Evolutionary conservation across 2,329 filamentous ascomycete genomes (phyloP).

Genomic region (Furcasterigmium furcatum): DNA sequence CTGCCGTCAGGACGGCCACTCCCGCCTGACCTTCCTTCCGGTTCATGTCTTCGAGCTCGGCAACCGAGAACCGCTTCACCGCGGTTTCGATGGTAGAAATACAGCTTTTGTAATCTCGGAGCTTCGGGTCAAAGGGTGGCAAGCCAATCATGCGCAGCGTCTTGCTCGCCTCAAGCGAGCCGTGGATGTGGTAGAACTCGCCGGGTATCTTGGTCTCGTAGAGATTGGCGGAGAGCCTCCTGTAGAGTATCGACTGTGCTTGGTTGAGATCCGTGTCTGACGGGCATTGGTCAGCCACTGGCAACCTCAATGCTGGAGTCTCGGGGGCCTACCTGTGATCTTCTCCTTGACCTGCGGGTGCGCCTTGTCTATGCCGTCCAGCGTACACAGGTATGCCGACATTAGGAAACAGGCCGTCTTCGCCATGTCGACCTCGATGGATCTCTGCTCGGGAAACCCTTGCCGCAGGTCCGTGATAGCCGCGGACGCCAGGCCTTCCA

Average conservation of each 20-base stretch:
- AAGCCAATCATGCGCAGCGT: constrained; percentile 64
- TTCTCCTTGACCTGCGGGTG: constrained; percentile 38
- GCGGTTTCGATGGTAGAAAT: constrained; percentile 51
- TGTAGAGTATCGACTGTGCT: constrained; percentile 63
- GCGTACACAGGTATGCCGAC: constrained; percentile 53
- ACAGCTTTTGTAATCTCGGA: constrained; percentile 52
- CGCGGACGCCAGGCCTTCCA: constrained; percentile 58
- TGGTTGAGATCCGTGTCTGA: constrained; percentile 62
- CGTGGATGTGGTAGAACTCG: constrained; percentile 66
- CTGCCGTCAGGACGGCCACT: constrained; percentile 47
- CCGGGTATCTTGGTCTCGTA: constrained; percentile 58
- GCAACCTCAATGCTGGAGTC: constrained; percentile 34
- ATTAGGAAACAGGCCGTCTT: constrained; percentile 53
- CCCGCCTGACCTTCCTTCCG: constrained; percentile 49
- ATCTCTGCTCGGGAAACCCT: constrained; percentile 4
- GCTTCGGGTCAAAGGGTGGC: constrained; percentile 52
- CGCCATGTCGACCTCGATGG: constrained; percentile 49
- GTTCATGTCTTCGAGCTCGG: constrained; percentile 52
- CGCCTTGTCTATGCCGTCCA: constrained; percentile 47
- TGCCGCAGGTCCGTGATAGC: constrained; percentile 52
- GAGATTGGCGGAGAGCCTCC: constrained; percentile 62
- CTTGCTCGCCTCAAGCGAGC: constrained; percentile 61
- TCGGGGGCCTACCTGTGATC: constrained; percentile 19
- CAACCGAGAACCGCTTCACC: constrained; percentile 45
- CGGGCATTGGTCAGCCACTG: constrained; percentile 7